Base-by-base conservation (phyloP, 768 basidiomycete genomes). In the Boletus insuetus region DNA sequence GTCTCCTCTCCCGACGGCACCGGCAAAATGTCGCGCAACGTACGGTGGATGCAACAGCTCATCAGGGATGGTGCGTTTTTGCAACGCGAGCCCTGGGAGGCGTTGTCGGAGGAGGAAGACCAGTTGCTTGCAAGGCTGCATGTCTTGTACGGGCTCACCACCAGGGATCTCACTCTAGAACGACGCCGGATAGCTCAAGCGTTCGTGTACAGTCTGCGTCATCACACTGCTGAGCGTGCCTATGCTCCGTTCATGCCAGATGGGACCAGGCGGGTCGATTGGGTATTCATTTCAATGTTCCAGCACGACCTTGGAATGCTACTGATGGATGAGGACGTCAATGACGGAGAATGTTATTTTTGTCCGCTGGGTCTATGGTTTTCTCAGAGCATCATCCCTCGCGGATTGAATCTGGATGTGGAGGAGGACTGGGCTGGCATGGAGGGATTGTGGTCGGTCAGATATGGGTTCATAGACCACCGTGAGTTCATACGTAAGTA, bases 401-500 rank as follows among this genome's bases (percentile, higher is more conserved):
- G 61, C 1, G 75, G 65, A 1, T 38, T 78, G 45, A 66, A 76
- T 52, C 55, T 77, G 16, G 60, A 68, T 53, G 42, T 35, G 17
- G 69, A 66, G 31, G 51, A 55, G 2, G 72, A 74, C 50, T 74
- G 71, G 69, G 68, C 63, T 7, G 58, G 83, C 3, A 69, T 89
- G 0, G 73, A 74, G 32, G 87, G 87, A 0, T 32, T 68, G 16
- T 89, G 87, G 87, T 69, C 73, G 5, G 77, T 83, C 13, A 77
- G 80, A n/a, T 88, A 87, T 62, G 83, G 80, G 49, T 89, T 86
- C 62, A 78, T 80, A 49, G 86, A 89, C 64, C 86, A 89, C 62
- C 71, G 84, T 6, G 84, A 84, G 45, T 75, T 89, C 37, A 61
- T 86, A 40, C 70, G 86, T 89, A 62, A 67, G 85, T 73, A 4